Conservation (phyloP, 1,139 yeast genomes). For the Hemisphaericaspora lyxosophila region DNA sequence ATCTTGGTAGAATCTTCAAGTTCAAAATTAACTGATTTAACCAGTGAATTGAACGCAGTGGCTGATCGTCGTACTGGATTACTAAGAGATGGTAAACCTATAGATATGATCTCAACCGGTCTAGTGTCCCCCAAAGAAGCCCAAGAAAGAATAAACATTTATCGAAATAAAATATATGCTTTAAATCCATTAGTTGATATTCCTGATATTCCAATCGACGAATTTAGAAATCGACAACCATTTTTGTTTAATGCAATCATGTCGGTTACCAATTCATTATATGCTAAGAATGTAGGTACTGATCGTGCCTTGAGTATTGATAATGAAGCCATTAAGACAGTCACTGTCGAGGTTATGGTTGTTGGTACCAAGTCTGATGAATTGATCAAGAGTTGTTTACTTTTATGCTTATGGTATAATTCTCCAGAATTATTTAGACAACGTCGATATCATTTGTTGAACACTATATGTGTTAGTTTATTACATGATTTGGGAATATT, state of each 20-base stretch:
- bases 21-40: conserved; percentile 32
- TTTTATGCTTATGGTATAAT: conserved; percentile 77
- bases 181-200: conserved; percentile 57
- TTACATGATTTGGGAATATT: conserved; percentile 76
- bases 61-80: conserved; percentile 42
- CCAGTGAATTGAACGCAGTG: conserved; percentile 31
- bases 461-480: conserved; percentile 64
- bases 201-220: conserved; percentile 43
- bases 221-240: conserved; percentile 54
- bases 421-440: conserved; percentile 80
- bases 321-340: conserved; percentile 54
- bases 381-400: conserved; percentile 58
- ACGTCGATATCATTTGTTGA: conserved; percentile 71
- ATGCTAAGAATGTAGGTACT: conserved; percentile 27
- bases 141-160: conserved; percentile 40
- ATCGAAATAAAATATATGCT: conserved; percentile 37
- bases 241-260: conserved; percentile 63
- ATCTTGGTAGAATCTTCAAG: conserved; percentile 31
- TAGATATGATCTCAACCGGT: conserved; percentile 51
- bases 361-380: conserved; percentile 74
- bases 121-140: conserved; percentile 53
- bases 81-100: conserved; percentile 20
- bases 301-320: conserved; percentile 47
- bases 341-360: conserved; percentile 64
- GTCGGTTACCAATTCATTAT: conserved; percentile 55